Percentiles rank a stretch among this genome's conserved stretches.
Evolutionary conservation across 352 stramenopile genomes (phyloP).

Genomic region (Vaucheria bursata): DNA sequence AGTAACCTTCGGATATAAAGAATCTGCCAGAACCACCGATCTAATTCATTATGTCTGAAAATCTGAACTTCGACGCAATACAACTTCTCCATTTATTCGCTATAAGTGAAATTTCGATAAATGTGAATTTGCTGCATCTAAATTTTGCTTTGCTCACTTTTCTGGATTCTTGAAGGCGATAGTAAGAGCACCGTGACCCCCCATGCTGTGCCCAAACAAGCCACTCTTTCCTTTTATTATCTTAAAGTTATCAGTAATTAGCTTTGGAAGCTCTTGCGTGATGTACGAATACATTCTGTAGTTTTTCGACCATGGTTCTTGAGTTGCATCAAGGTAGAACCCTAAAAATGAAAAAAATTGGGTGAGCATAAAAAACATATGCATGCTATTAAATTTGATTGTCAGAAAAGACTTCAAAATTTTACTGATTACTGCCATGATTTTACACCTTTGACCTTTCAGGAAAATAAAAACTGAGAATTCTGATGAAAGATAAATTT

Average conservation of each 20-base stretch:
- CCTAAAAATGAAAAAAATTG: not conserved
- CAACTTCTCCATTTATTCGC: no score
- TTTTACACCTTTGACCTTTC: not conserved
- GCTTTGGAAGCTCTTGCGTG: slow-evolving; percentile 69
- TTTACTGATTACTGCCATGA: not conserved
- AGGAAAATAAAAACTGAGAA: no score
- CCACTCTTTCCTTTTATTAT: slow-evolving; percentile 46
- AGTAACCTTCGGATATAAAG: no score
- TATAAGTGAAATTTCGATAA: no score
- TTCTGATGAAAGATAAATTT: no score
- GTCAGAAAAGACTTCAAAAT: not conserved
- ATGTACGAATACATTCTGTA: slow-evolving; percentile 79
- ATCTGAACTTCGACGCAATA: no score
- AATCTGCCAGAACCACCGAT: no score
- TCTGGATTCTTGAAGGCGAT: slow-evolving; percentile 63
- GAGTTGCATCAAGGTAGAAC: slow-evolving; percentile 5
- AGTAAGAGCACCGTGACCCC: slow-evolving; percentile 88
- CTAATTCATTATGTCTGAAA: no score
- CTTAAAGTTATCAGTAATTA: slow-evolving; percentile 58
- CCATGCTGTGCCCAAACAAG: slow-evolving; percentile 94
- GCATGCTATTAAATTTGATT: not conserved
- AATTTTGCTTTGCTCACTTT: not conserved
- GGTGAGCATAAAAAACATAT: not conserved
- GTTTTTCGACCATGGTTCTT: slow-evolving; percentile 49
- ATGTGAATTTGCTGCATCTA: no score